phyloP scores from a whole-genome alignment of 257 asterid genomes.

The Coffea eugenioides region DNA sequence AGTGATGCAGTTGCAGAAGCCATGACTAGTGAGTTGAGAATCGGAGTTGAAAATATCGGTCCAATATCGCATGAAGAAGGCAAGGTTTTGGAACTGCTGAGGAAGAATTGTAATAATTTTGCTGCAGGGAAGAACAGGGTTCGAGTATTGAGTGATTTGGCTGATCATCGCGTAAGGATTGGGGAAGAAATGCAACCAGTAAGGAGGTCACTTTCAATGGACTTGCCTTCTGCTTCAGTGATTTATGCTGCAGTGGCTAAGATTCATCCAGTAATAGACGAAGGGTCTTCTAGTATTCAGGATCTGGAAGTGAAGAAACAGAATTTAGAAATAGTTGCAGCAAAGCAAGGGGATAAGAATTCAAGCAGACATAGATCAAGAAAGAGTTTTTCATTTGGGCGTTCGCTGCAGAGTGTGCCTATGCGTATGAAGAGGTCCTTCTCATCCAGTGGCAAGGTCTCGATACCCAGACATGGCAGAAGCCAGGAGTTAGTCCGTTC shows the following conservation, averaged over 20 bases:
- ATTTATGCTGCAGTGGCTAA: slow-evolving; percentile 14
- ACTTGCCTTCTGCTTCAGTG: slow-evolving; percentile 35
- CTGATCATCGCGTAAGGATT: slow-evolving; percentile 23
- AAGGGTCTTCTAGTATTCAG: slow-evolving; percentile 32
- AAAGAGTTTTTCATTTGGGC: slow-evolving; percentile 48
- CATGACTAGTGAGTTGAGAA: slow-evolving; percentile 5
- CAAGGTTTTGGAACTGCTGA: not conserved
- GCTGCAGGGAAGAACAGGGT: slow-evolving; percentile 6
- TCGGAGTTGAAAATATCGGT: slow-evolving; percentile 16
- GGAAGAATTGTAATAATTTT: slow-evolving; percentile 1
- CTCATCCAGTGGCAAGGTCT: slow-evolving; percentile 46
- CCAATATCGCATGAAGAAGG: slow-evolving; percentile 9
- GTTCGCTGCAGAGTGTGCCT: slow-evolving; percentile 44
- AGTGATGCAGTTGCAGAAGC: slow-evolving; percentile 14
- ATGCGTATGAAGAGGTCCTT: slow-evolving; percentile 58
- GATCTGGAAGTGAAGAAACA: slow-evolving; percentile 16
- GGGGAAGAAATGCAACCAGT: slow-evolving; percentile 31
- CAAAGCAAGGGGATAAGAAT: slow-evolving; percentile 19
- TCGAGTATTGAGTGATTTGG: slow-evolving; percentile 49
- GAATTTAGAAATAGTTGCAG: slow-evolving; percentile 8
- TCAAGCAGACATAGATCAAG: slow-evolving; percentile 35
- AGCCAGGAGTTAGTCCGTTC: slow-evolving; percentile 28
- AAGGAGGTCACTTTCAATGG: slow-evolving; percentile 66
- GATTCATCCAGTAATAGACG: slow-evolving; percentile 17
- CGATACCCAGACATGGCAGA: slow-evolving; percentile 37